These are phyloP conservation scores for Phytopythium oedochilum DNA, from an alignment of 352 stramenopile species.

Conservation along the genomic window DNA sequence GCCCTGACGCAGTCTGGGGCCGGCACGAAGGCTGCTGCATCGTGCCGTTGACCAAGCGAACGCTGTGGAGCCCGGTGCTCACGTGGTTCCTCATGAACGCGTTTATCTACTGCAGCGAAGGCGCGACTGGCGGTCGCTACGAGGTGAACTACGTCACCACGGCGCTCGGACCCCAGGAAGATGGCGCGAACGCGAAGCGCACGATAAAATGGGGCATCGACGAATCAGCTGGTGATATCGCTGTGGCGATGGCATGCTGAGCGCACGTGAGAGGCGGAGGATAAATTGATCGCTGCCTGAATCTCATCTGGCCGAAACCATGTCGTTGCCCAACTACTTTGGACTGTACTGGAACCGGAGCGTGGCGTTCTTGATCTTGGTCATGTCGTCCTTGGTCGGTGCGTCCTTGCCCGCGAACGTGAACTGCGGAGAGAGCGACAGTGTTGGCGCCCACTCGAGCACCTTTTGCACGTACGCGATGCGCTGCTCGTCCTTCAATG, in stretches of 20 bases:
- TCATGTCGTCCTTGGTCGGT: constrained; percentile 40
- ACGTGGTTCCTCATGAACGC: constrained; percentile 81
- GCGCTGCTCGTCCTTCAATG: constrained; percentile 63
- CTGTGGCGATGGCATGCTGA: not conserved
- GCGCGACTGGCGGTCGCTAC: constrained; percentile 56
- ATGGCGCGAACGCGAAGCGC: not conserved
- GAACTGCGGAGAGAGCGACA: constrained; percentile 32
- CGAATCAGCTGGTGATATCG: not conserved
- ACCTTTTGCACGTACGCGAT: constrained; percentile 65
- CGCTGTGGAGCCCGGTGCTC: constrained; percentile 52
- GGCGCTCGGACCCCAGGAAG: constrained; percentile 19
- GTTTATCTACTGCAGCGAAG: constrained; percentile 76
- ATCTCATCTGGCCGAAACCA: too few relatives aligned
- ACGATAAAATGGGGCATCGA: not conserved
- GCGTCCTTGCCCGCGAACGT: constrained; percentile 17
- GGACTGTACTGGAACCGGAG: constrained; percentile 41
- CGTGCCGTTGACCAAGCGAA: constrained; percentile 46
- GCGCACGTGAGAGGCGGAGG: too few relatives aligned
- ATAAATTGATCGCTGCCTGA: too few relatives aligned
- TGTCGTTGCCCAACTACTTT: constrained; percentile 1
- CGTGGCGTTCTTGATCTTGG: constrained; percentile 50
- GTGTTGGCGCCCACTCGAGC: constrained; percentile 39
- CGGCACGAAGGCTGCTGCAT: constrained; percentile 28
- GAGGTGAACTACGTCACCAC: constrained; percentile 62
- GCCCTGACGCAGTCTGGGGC: not conserved